A percentile compares a stretch with the other conserved stretches of the same genome.
Evolutionary conservation across 192 early-diverging fungal genomes (phyloP).

Genomic region (Coemansia furcata): DNA sequence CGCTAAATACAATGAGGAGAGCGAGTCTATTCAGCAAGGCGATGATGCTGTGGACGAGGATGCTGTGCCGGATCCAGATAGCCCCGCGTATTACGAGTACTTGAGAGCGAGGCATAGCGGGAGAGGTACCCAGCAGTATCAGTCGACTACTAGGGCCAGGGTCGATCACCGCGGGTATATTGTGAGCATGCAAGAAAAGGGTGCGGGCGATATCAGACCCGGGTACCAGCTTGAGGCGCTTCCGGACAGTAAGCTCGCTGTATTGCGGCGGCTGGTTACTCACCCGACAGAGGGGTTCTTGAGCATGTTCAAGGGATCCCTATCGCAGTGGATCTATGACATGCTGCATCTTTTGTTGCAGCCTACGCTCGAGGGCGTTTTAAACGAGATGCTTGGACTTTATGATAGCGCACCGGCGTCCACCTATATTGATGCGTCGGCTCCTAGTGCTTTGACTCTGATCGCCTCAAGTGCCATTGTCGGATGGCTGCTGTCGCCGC

Average conservation of each 20-base stretch:
- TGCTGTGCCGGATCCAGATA: constrained; percentile 40
- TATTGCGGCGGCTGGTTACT: constrained; percentile 53
- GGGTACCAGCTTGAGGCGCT: constrained; percentile 64
- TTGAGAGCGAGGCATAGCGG: constrained; percentile 37
- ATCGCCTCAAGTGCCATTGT: constrained; percentile 71
- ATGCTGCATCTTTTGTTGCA: constrained; percentile 72
- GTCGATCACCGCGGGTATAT: constrained; percentile 63
- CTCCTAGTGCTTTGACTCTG: constrained; percentile 64
- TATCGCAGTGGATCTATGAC: constrained; percentile 75
- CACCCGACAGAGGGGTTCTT: constrained; percentile 67
- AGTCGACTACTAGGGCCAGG: constrained; percentile 8
- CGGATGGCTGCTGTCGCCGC: constrained; percentile 80
- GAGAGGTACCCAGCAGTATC: constrained; percentile 11
- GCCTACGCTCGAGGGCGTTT: constrained; percentile 77
- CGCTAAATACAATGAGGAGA: constrained; percentile 1
- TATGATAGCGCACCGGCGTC: constrained; percentile 71
- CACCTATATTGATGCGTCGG: constrained; percentile 63
- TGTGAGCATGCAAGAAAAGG: constrained; percentile 51
- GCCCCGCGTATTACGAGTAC: constrained; percentile 54
- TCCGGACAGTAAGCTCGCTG: constrained; percentile 57
- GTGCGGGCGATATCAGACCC: constrained; percentile 58
- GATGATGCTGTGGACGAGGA: constrained; percentile 4
- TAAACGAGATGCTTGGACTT: constrained; percentile 91
- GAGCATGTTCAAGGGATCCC: constrained; percentile 63
- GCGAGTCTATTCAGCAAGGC: neutral